Base-by-base conservation (phyloP, 176 grass and related monocot genomes). In the Neostapfia colusana region DNA sequence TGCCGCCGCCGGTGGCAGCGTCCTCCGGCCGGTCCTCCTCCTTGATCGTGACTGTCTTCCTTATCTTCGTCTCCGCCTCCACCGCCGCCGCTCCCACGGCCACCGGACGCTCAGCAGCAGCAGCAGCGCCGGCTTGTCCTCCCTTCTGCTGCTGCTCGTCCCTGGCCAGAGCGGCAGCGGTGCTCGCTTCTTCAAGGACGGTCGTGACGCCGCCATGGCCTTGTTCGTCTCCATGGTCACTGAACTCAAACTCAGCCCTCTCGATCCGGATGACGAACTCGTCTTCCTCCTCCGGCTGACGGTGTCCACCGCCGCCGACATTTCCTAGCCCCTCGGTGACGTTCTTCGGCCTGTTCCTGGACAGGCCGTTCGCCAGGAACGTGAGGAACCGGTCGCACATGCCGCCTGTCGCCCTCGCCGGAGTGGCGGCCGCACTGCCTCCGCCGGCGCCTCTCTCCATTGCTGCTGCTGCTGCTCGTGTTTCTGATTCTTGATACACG, bases 311-410 rank as follows among this genome's bases (percentile, higher is more conserved):
- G 17, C 1, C 39, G 48, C 6, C 11, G 50, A n/a, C 62, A 48
- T 21, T 17, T 37, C 3, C 69, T 21, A 69, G 80, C 0, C 70
- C 81, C 0, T 84, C 70, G 16, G 86, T 55, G 70, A 88, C 65
- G 70, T 1, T 56, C 76, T 57, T 84, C 45, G 10, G 39, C 70
- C 56, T 63, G 63, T 27, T 80, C 64, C 80, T 69, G 8, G 81
- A 80, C 27, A 88, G 76, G 70, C 68, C 84, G 28, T 63, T 84
- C 35, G 70, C 21, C 15, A 88, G 70, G 86, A 88, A 84, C 37
- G 70, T 84, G 64, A 84, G 46, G 8, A 88, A 37, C 56, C 81
- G 75, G 70, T 84, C 81, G 17, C 86, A 88, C n/a, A 84, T 84
- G 45, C 86, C 64, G 2, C 73, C 46, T 43, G 28, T 31, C 43